Percentiles rank a stretch among this genome's conserved stretches.
phyloP scores from a whole-genome alignment of 108 stramenopile genomes.

The Epithemia pelagica region DNA sequence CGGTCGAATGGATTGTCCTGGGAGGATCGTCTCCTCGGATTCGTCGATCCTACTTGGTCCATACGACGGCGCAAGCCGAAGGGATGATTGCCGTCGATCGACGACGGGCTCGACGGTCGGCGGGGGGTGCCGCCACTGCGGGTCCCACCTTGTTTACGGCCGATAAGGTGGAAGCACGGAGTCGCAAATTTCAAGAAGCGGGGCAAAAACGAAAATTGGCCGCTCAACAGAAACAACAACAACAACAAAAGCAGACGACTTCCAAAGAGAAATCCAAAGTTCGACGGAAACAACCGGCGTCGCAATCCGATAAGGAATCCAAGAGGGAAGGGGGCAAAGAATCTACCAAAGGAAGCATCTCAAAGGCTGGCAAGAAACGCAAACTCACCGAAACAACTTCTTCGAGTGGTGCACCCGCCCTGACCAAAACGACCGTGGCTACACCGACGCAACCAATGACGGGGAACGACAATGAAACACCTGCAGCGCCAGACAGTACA shows the following conservation, averaged over 20 bases:
- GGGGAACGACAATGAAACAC: neutral
- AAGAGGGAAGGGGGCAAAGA: neutral
- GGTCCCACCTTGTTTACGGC: conserved; percentile 15
- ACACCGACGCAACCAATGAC: neutral
- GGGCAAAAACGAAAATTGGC: neutral
- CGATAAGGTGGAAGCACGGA: neutral
- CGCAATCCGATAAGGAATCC: neutral
- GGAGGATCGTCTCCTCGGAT: conserved; percentile 47
- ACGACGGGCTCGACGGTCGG: neutral
- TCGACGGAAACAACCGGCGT: neutral
- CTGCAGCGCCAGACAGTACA: no score
- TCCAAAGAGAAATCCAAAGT: neutral
- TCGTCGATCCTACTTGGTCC: conserved; percentile 29
- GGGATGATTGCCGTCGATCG: conserved; percentile 25
- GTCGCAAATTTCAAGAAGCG: neutral
- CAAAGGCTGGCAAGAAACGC: conserved; percentile 5
- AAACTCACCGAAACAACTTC: neutral
- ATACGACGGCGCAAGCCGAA: conserved; percentile 56
- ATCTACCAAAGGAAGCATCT: conserved; percentile 7
- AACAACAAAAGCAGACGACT: neutral
- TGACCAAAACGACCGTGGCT: neutral
- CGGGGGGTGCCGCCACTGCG: conserved; percentile 20
- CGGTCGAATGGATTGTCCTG: conserved; percentile 27
- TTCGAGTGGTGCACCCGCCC: no score
- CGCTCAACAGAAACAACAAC: neutral